Base-by-base conservation (phyloP, 257 asterid genomes). In the Cinchona pubescens region DNA sequence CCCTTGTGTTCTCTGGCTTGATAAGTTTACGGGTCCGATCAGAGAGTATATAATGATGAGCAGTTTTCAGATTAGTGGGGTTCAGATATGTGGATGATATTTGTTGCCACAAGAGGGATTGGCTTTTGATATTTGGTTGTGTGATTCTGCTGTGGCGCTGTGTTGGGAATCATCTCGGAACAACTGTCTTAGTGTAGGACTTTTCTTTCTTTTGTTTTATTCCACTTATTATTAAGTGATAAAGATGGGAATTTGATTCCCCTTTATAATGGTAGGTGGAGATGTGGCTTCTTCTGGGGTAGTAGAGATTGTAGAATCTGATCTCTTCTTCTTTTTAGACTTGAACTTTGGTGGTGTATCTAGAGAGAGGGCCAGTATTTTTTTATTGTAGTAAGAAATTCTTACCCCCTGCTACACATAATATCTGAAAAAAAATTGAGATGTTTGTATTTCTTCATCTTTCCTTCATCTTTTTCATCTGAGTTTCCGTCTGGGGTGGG, bases 261-360 rank as follows among this genome's bases (percentile, higher is more conserved):
- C 80, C 69, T 75, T 77, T 68, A 60, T 73, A 72, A n/a, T n/a
- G n/a, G 37, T 51, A 58, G 76, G 53, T 65, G 68, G 70, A 25
- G 15, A 42, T 21, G 68, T 61, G 73, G 77, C 70, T 58, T 3
- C 51, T 53, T 9, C 55, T 60, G 76, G 71, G 76, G 61, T 68
- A 42, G 59, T 53, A 2, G 27, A 23, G 74, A 35, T 51, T 40
- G 78, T 73, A 73, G 78, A 79, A 55, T 78, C 77, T 67, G 78
- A 65, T 78, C 75, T 73, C 70, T 72, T 66, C 61, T 43, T n/a
- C n/a, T n/a, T n/a, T 72, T 55, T 73, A 66, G 74, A 65, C 79
- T 75, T 63, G n/a, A n/a, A n/a, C 2, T 27, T 40, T 77, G 71
- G 79, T 55, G 87, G 90, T 83, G 82, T 55, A 88, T 88, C 88